Evolutionary conservation across 768 basidiomycete species (phyloP).

Genomic region (Lentinula guzmanii): DNA sequence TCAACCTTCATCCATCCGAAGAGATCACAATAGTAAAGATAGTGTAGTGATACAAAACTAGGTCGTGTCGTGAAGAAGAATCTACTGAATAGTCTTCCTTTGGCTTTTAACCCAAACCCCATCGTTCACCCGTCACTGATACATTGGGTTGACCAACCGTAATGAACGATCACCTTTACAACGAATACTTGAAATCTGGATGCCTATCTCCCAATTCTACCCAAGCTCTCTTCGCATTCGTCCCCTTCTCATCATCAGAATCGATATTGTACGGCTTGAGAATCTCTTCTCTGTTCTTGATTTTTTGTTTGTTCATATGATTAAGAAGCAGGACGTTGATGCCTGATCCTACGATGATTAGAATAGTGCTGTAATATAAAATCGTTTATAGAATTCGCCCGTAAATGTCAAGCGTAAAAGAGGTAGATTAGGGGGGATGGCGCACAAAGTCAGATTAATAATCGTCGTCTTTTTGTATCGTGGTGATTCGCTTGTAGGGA

Average conservation of each 20-base stretch:
- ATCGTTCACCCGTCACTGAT: too few species aligned
- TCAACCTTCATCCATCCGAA: too few species aligned
- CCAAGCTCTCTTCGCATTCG: constrained; percentile 23
- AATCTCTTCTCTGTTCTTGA: constrained; percentile 21
- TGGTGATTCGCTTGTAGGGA: constrained; percentile 31
- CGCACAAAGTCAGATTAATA: constrained; percentile 30
- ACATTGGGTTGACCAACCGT: too few species aligned
- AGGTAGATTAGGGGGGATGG: background rate
- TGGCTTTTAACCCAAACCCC: too few species aligned
- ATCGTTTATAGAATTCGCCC: too few species aligned
- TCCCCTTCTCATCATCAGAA: constrained; percentile 19
- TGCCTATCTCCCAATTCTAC: constrained; percentile 28
- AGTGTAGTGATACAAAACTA: background rate
- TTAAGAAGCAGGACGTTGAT: constrained; percentile 21
- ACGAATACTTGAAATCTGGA: constrained; percentile 29
- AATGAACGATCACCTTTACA: background rate
- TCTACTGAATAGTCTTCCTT: too few species aligned
- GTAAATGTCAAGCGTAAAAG: too few species aligned
- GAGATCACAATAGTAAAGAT: background rate
- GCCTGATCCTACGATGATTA: constrained; percentile 17
- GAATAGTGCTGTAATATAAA: constrained; percentile 14
- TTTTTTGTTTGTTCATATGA: constrained; percentile 17
- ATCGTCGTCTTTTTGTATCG: constrained; percentile 29
- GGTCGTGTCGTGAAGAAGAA: background rate
- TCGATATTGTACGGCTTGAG: constrained; percentile 24